Evolutionary conservation across 768 basidiomycete genomes (phyloP).

Genomic region (Collybia nuda): DNA sequence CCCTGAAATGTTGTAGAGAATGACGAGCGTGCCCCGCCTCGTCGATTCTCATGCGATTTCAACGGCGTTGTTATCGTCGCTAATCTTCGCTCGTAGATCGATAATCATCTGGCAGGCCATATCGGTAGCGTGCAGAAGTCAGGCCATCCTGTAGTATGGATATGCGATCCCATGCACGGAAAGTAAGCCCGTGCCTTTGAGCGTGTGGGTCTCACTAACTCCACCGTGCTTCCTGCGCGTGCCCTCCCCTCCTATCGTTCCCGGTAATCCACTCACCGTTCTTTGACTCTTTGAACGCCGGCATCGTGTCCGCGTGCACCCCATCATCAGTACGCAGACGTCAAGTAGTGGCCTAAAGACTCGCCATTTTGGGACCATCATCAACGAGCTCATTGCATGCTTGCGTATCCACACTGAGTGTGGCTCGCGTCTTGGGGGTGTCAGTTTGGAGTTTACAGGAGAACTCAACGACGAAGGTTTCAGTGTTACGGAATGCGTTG

Average conservation of each 20-base stretch:
- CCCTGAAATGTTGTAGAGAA: neutral
- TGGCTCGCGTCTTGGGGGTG: conserved; percentile 76
- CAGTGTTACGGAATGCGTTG: conserved; percentile 95
- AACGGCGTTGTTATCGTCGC: neutral
- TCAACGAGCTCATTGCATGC: conserved; percentile 81
- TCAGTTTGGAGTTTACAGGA: conserved; percentile 91
- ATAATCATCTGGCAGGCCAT: conserved; percentile 71
- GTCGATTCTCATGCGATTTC: conserved; percentile 1
- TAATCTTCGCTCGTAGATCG: conserved; percentile 50
- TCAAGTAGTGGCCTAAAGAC: conserved; percentile 85
- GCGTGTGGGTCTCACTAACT: neutral
- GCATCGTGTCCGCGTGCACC: neutral
- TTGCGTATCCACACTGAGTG: conserved; percentile 76
- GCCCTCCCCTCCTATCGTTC: conserved; percentile 1
- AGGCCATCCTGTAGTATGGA: conserved; percentile 88
- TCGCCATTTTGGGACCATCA: conserved; percentile 84
- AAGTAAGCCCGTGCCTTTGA: conserved; percentile 55
- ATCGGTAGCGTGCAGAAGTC: conserved; percentile 79
- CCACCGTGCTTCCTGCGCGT: conserved; percentile 1
- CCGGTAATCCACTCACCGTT: neutral
- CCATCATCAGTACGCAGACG: conserved; percentile 82
- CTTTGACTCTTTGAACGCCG: conserved; percentile 2
- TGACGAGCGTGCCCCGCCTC: neutral
- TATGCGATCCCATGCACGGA: conserved; percentile 99
- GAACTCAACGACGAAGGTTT: conserved; percentile 89